Evolutionary conservation across 805 yeast genomes (phyloP).

Genomic region (Kodamaea kakaduensis): DNA sequence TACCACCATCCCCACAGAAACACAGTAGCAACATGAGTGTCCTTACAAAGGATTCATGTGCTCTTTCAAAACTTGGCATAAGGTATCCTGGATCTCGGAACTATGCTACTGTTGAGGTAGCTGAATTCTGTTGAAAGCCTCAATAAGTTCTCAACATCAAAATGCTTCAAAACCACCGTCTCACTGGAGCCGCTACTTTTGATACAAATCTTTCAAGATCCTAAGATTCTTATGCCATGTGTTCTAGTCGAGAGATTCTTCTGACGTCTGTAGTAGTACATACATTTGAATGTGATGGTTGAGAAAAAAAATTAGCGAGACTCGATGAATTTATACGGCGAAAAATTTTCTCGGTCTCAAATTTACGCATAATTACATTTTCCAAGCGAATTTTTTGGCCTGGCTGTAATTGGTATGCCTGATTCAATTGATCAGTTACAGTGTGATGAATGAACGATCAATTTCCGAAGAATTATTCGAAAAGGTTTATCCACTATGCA

Average conservation of each 20-base stretch:
- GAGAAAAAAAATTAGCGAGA: conserved; percentile 1
- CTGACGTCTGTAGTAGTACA: conserved; percentile 2
- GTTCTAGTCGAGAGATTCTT: conserved; percentile 5
- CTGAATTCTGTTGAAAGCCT: too few relatives aligned
- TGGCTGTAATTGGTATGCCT: too few relatives aligned
- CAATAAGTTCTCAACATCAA: too few relatives aligned
- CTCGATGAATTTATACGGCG: conserved; percentile 2
- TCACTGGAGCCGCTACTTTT: conserved; percentile 1
- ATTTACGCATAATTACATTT: conserved; percentile 1
- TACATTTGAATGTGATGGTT: conserved; percentile 2
- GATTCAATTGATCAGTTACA: too few relatives aligned
- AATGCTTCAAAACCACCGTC: neutral
- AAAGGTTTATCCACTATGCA: conserved; percentile 28
- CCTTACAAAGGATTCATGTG: conserved; percentile 35
- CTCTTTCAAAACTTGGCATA: conserved; percentile 11
- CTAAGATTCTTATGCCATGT: conserved; percentile 16
- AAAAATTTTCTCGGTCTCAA: conserved; percentile 6
- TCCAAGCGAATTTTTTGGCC: too few relatives aligned
- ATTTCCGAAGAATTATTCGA: conserved; percentile 21
- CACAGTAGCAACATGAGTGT: conserved; percentile 37
- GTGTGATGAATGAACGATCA: conserved; percentile 1
- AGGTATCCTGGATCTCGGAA: conserved; percentile 28
- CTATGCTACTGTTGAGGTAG: conserved; percentile 6
- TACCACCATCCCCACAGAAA: conserved; percentile 9
- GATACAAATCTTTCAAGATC: conserved; percentile 15